Evolutionary conservation across 1,284 basidiomycete species (phyloP).

Genomic region (Vanrija humicola): DNA sequence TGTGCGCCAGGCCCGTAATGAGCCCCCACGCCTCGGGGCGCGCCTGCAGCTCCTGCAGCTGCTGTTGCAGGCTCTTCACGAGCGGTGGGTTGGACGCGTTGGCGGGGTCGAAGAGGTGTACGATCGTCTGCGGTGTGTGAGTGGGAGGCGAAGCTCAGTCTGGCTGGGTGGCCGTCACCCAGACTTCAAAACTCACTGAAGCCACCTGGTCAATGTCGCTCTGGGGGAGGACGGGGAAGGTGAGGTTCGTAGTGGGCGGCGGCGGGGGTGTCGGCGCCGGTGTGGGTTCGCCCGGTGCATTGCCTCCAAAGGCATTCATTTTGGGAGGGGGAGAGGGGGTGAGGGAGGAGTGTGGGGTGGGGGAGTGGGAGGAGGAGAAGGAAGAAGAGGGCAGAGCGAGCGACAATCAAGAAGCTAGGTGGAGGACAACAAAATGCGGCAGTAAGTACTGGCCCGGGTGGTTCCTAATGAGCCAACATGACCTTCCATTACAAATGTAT

Average conservation of each 20-base stretch:
- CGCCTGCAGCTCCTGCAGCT: constrained; percentile 44
- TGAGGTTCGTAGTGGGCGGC: not conserved
- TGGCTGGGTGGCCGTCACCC: not conserved
- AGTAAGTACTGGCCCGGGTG: no score
- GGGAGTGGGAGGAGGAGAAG: no score
- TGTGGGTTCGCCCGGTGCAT: no score
- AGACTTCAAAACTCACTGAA: constrained; percentile 20
- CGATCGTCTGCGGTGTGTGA: constrained; percentile 30
- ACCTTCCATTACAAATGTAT: no score
- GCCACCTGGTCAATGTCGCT: constrained; percentile 37
- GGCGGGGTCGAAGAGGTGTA: constrained; percentile 38
- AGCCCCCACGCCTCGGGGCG: constrained; percentile 48
- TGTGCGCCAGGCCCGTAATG: constrained; percentile 41
- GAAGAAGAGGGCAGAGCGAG: no score
- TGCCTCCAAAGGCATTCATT: no score
- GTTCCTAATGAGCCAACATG: no score
- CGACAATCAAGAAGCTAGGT: no score
- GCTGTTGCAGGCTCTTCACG: constrained; percentile 42
- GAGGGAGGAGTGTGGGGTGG: no score
- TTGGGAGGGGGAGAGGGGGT: no score
- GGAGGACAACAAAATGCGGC: no score
- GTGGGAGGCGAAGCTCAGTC: not conserved
- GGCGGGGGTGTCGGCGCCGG: no score
- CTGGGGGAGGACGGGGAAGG: constrained; percentile 34
- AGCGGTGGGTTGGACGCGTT: constrained; percentile 34